phyloP scores from a whole-genome alignment of 2,329 filamentous ascomycete genomes.

The Arachnomyces sp. region DNA sequence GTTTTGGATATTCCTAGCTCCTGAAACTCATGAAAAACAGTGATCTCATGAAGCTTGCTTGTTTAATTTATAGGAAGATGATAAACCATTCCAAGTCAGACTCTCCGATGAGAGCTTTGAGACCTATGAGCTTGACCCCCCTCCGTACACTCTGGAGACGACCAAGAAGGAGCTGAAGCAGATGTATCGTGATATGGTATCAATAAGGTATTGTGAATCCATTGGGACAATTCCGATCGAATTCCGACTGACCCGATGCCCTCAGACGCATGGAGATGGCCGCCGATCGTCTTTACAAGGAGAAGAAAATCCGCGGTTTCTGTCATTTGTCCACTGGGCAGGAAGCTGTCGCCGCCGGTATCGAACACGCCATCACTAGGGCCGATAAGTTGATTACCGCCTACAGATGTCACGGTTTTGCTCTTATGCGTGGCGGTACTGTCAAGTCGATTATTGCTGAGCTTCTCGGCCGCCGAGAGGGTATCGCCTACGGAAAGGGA shows the following conservation, averaged over 20 bases:
- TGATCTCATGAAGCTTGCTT: too few relatives aligned
- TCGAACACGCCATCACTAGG: conserved; percentile 90
- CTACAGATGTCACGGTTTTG: conserved; percentile 98
- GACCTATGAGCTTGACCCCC: conserved; percentile 97
- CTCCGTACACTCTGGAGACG: conserved; percentile 81
- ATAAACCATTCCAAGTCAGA: conserved; percentile 83
- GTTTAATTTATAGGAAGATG: conserved; percentile 61
- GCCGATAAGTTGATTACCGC: conserved; percentile 93
- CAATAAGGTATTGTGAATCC: conserved; percentile 62
- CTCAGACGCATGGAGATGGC: conserved; percentile 98
- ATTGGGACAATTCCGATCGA: background rate
- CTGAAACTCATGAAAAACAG: too few relatives aligned
- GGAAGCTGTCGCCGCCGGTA: conserved; percentile 93
- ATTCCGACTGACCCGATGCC: conserved; percentile 2
- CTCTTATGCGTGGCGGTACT: conserved; percentile 86
- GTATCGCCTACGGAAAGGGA: conserved; percentile 97
- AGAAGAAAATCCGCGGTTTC: conserved; percentile 99
- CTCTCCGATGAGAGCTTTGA: conserved; percentile 99
- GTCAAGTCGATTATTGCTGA: conserved; percentile 94
- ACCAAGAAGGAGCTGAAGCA: conserved; percentile 98
- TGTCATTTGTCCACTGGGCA: conserved; percentile 97
- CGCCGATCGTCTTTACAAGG: conserved; percentile 97
- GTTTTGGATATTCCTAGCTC: conserved; percentile 37
- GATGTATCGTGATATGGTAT: conserved; percentile 98
- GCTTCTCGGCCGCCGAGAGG: conserved; percentile 86